These are phyloP conservation scores for Sugiyamaella floridensis DNA, from an alignment of 805 yeast genomes.

Conservation along the genomic window DNA sequence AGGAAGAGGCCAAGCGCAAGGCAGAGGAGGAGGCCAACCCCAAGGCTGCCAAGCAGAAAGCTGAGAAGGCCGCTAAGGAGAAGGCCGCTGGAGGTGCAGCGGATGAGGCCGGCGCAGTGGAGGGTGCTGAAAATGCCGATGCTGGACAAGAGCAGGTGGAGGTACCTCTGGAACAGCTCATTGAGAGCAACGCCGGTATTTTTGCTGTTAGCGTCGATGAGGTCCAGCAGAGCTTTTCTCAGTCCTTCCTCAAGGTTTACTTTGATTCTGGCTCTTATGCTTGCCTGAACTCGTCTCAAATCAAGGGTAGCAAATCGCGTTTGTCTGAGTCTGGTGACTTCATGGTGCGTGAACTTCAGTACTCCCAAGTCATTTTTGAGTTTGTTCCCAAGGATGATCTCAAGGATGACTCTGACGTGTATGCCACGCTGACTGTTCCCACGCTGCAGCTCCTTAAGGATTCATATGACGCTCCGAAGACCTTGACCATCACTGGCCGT, in stretches of 20 bases:
- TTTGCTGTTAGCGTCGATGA: conserved; percentile 59
- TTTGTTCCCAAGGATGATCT: conserved; percentile 44
- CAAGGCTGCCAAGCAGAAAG: conserved; percentile 23
- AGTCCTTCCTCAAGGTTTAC: conserved; percentile 62
- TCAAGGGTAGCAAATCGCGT: conserved; percentile 32
- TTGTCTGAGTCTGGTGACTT: conserved; percentile 60
- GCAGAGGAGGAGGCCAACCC: conserved; percentile 18
- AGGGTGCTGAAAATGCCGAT: conserved; percentile 17
- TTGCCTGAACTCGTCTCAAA: conserved; percentile 49
- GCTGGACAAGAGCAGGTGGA: conserved; percentile 31
- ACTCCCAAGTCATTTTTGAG: conserved; percentile 60
- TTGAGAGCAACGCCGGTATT: conserved; percentile 63
- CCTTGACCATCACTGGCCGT: conserved; percentile 48
- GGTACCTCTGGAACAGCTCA: conserved; percentile 40
- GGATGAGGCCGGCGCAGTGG: conserved; percentile 30
- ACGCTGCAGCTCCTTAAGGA: conserved; percentile 58
- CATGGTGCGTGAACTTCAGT: conserved; percentile 68
- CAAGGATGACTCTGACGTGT: conserved; percentile 46
- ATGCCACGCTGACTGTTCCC: conserved; percentile 60
- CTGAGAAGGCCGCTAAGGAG: conserved; percentile 31
- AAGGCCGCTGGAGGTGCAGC: conserved; percentile 33
- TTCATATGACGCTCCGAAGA: conserved; percentile 56
- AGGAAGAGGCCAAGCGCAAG: conserved; percentile 19
- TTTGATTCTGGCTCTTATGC: conserved; percentile 71
- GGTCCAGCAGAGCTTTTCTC: conserved; percentile 38